Conservation (phyloP, 805 yeast species). For the Lipomyces anomalus region DNA sequence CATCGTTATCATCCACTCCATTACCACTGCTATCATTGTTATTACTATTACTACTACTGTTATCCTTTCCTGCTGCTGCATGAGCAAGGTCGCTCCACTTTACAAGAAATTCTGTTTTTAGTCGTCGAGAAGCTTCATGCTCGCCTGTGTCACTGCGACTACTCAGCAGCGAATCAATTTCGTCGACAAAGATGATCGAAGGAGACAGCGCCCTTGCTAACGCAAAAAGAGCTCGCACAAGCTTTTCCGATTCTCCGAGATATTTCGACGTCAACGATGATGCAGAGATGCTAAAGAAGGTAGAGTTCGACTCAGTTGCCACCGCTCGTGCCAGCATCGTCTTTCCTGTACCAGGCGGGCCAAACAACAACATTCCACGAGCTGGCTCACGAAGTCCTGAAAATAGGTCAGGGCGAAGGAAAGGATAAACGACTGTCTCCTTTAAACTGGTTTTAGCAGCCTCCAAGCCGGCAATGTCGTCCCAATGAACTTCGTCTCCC, state of each 20-base stretch:
- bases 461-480: conserved; percentile 87
- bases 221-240: conserved; percentile 81
- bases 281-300: conserved; percentile 87
- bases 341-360: conserved; percentile 99
- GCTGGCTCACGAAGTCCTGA: conserved; percentile 90
- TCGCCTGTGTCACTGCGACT: conserved; percentile 71
- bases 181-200: conserved; percentile 90
- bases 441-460: conserved; percentile 82
- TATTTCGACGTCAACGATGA: conserved; percentile 77
- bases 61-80: conserved; percentile 72
- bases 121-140: conserved; percentile 81
- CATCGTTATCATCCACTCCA: conserved; percentile 37
- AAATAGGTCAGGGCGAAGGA: conserved; percentile 86
- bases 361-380: conserved; percentile 90
- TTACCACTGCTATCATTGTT: too few relatives aligned
- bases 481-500: conserved; percentile 92
- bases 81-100: conserved; percentile 92
- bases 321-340: conserved; percentile 97
- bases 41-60: conserved; percentile 40
- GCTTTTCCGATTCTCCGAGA: conserved; percentile 88
- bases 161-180: conserved; percentile 84
- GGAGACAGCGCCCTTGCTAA: conserved; percentile 85
- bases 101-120: conserved; percentile 86
- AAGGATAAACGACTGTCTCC: conserved; percentile 95
- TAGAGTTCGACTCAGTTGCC: conserved; percentile 89